Percentiles rank a stretch among this genome's conserved stretches.
phyloP scores from a whole-genome alignment of 768 basidiomycete genomes.

The Boletus eberwhitei region DNA sequence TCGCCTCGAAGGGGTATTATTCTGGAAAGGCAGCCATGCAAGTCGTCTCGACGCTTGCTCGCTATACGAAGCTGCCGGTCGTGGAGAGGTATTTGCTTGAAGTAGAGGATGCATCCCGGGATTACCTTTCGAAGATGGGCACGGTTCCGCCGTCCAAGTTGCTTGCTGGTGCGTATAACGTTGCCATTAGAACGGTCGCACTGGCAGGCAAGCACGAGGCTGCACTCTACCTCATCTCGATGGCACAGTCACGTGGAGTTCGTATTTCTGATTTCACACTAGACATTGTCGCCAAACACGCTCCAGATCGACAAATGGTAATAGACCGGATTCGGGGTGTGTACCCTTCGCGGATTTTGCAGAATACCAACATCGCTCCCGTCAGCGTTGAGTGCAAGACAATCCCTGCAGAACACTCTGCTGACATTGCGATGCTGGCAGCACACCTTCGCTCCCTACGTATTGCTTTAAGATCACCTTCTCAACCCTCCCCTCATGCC shows the following conservation, averaged over 20 bases:
- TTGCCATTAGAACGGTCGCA: constrained; percentile 42
- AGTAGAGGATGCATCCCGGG: constrained; percentile 18
- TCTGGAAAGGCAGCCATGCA: constrained; percentile 16
- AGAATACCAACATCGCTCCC: background rate
- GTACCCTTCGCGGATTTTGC: constrained; percentile 14
- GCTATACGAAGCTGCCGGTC: constrained; percentile 37
- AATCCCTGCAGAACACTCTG: background rate
- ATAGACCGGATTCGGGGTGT: constrained; percentile 8
- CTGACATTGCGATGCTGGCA: constrained; percentile 13
- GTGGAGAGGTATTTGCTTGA: constrained; percentile 38
- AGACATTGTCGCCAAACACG: constrained; percentile 28
- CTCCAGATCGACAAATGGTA: constrained; percentile 6
- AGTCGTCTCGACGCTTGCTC: constrained; percentile 40
- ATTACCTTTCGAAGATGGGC: constrained; percentile 4
- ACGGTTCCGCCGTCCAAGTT: constrained; percentile 2
- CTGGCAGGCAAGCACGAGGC: constrained; percentile 35
- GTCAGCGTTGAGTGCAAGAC: background rate
- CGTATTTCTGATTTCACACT: constrained; percentile 38
- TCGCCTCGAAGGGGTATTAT: constrained; percentile 47
- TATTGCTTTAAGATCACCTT: constrained; percentile 19
- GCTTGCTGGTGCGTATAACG: constrained; percentile 28
- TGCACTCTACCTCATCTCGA: constrained; percentile 47
- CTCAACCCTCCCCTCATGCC: constrained; percentile 20
- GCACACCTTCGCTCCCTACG: constrained; percentile 26
- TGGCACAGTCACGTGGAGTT: constrained; percentile 27